phyloP scores from a whole-genome alignment of 75 land plant genomes.

The Selaginella tamariscina region DNA sequence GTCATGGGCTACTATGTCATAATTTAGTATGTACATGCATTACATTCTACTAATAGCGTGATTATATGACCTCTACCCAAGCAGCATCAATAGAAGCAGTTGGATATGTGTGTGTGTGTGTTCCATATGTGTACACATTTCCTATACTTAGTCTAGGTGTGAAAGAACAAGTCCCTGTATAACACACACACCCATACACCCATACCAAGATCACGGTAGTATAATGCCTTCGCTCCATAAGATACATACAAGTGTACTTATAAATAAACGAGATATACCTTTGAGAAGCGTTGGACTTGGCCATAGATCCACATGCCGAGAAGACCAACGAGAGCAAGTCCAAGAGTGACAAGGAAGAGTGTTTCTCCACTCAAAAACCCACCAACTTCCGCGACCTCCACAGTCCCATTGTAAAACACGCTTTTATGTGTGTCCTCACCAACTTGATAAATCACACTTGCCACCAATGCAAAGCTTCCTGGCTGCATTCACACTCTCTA shows the following conservation, averaged over 20 bases:
- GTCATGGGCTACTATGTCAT: too few species aligned
- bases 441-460: background rate
- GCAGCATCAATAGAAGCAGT: too few species aligned
- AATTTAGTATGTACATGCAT: too few species aligned
- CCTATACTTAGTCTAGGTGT: background rate
- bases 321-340: background rate
- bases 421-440: background rate
- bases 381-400: background rate
- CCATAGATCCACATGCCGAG: background rate
- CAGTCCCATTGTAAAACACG: constrained; percentile 13
- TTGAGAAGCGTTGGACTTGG: constrained; percentile 10
- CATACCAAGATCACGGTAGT: background rate
- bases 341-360: constrained; percentile 10
- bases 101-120: background rate
- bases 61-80: too few species aligned
- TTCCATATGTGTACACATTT: background rate
- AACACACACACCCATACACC: background rate
- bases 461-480: constrained; percentile 5
- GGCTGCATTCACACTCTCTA: too few species aligned
- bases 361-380: constrained; percentile 9
- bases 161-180: background rate
- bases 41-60: too few species aligned
- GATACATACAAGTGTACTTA: background rate
- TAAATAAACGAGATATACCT: background rate
- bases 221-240: background rate